Base-by-base conservation (phyloP, 2,329 filamentous ascomycete species). In the Fusarium sp. region DNA sequence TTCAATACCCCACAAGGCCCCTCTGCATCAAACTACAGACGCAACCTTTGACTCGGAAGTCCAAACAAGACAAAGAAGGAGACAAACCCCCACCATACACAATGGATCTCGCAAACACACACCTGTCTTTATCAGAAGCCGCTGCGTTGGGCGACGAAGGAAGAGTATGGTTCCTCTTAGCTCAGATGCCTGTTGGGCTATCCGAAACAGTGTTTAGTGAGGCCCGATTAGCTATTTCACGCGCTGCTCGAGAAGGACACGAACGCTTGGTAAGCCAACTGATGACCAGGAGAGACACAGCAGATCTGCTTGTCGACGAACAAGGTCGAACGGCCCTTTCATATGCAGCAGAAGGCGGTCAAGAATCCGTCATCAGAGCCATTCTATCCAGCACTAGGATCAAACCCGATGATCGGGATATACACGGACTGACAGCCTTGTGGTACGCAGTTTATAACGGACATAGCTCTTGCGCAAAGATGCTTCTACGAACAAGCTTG, bases 261-360 rank as follows among this genome's bases (percentile, higher is more conserved):
- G 51, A 54, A 8, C 18, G 13, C 0, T 12, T 69, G 0, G 18
- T 70, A 0, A 40, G 16, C 0, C 62, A 66, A 3, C 24, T 70
- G 0, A 25, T 70, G 34, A 41, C 45, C 2, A 51, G 66, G 20
- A 44, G 25, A 43, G 67, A 70, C 20, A 70, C 45, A 9, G 15
- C 55, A 0, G 4, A 13, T 6, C 13, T 60, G 2, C 12, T 47
- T 2, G 4, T 15, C 1, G 48, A 64, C 5, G 25, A 3, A 2
- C 3, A 20, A 5, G 44, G 45, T 6, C 52, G 63, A 4, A 57
- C 68, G 9, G 40, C 22, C 0, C 67, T 71, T 0, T 65, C 43
- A 0, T 38, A 64, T 2, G 63, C 67, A 7, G 63, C 63, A 1
- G 52, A 65, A 15, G 27, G 20, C 3, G 58, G 63, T 0, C 53